Evolutionary conservation across 2,329 filamentous ascomycete species (phyloP), one percentile per base, ranked within the genome.

Genomic region (Paecilomyces sp.): DNA sequence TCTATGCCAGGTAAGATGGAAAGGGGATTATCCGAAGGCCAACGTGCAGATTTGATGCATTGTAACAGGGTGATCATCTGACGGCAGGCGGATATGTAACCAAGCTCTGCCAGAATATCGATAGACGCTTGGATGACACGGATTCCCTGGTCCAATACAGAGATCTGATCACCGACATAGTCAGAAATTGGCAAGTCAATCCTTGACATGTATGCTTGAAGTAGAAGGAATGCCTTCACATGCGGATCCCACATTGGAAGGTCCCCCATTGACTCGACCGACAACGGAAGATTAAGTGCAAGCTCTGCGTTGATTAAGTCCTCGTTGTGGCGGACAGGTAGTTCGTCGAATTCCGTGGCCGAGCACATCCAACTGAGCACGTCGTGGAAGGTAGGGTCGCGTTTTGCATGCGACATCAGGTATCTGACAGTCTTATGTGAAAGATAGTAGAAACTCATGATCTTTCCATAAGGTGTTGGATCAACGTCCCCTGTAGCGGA

Each of bases 371-470:
- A 97, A 3, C 88, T 86, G 0, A 99, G 81, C 0, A 87, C 91
- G 65, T 97, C 90, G 11, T 88, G 82, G 71, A 99, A 95, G 0
- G 83, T 85, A 1, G 90, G 91, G 18, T 87, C 79, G 0, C 86
- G 83, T 68, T 90, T 93, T 25, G 89, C 90, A 65, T 93, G 84
- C 54, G 85, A 82, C 63, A 90, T 85, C 6, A 99, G 84, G 68
- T 91, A 88, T 1, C 94, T 90, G 68, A 99, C 92, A 0, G 94
- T 99, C 76, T 90, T 90, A 78, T 99, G 94, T 0, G 92, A 95
- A 55, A 94, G 87, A 72, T 99, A 99, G 82, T 99, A 99, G 81
- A 97, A 99, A 74, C 90, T 96, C 91, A 97, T 97, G 70, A 99
- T 97, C 79, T 96, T 97, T 68, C 94, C 94, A 6, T 97, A 83